Percentiles rank a stretch among this genome's conserved stretches.
phyloP scores from a whole-genome alignment of 176 grass and related monocot genomes.

The Pharus latifolius region DNA sequence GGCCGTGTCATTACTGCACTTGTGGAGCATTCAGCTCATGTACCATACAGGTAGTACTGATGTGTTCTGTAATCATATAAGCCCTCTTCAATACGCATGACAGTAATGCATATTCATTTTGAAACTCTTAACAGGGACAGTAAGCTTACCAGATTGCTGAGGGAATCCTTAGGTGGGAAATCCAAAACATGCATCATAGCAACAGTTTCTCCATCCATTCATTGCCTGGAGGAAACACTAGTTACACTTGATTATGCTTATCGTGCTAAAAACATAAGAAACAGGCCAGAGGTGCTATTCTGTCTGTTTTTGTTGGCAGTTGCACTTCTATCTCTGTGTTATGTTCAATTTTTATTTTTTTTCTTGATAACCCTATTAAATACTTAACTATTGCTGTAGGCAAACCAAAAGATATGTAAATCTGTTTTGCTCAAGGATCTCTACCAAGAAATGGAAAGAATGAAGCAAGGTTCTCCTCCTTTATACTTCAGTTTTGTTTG shows the following conservation, averaged over 20 bases:
- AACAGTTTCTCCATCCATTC: slow-evolving; percentile 67
- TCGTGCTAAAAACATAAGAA: slow-evolving; percentile 80
- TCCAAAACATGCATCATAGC: slow-evolving; percentile 95
- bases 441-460: slow-evolving; percentile 76
- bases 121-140: slow-evolving; percentile 59
- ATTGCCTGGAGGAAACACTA: slow-evolving; percentile 75
- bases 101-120: slow-evolving; percentile 16
- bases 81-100: neutral
- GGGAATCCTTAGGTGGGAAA: slow-evolving; percentile 93
- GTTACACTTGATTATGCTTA: slow-evolving; percentile 90
- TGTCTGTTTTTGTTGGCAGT: too few relatives aligned
- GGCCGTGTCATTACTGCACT: slow-evolving; percentile 87
- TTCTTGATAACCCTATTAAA: slow-evolving; percentile 8
- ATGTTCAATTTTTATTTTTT: neutral
- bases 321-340: slow-evolving; percentile 12
- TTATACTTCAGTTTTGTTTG: neutral
- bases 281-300: slow-evolving; percentile 66
- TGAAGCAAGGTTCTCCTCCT: slow-evolving; percentile 63
- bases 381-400: slow-evolving; percentile 33
- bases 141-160: slow-evolving; percentile 81
- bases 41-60: slow-evolving; percentile 67
- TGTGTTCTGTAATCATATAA: slow-evolving; percentile 2
- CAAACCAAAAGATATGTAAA: slow-evolving; percentile 64
- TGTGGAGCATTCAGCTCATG: slow-evolving; percentile 69
- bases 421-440: slow-evolving; percentile 69